Evolutionary conservation across 164 flowering plant genomes (phyloP), one percentile per base, ranked within the genome.

Genomic region (Cinnamomum micranthum): DNA sequence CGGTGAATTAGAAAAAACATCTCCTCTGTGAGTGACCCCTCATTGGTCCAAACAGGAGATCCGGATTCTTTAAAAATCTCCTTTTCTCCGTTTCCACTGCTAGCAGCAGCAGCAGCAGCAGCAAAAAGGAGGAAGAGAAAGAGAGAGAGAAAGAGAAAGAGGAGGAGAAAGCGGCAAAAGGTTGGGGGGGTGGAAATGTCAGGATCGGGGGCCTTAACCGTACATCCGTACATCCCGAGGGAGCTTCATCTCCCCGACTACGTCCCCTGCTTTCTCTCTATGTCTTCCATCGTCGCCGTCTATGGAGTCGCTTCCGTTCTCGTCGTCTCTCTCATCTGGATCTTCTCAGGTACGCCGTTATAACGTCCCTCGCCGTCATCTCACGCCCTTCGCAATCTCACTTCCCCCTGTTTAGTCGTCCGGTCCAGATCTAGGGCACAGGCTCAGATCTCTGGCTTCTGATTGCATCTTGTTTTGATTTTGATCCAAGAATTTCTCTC

Each of bases 201-300:
- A 51, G 75, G 27, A 35, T 13, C 23, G 3, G 72, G 55, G 50
- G 25, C 14, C 50, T 28, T 64, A 1, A 2, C 59, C 50, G 52
- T 2, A 25, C 98, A 94, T 68, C 95, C 98, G 0, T 94, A 90
- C 73, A 83, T 86, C 11, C 98, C 98, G 1, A 76, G 65, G 58
- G 96, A 92, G 80, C 82, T 94, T 70, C 15, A 75, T 51, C 87
- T 94, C 6, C 88, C 85, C 0, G 97, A 79, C 50, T 94, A 60
- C 78, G 93, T 87, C 1, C 93, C 98, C 14, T 70, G 62, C 13
- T 70, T 70, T 22, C 91, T 92, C 64, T 50, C 91, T 27, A 85
- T 75, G 52, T 82, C 89, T 31, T 77, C 87, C 62, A 94, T 94
- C 55, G 20, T 94, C 13, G 83, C 70, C 23, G 84, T 83, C 73